Evolutionary conservation across 345 rosid genomes (phyloP), one percentile per base, ranked within the genome.

Genomic region (Citrus cavaleriei): DNA sequence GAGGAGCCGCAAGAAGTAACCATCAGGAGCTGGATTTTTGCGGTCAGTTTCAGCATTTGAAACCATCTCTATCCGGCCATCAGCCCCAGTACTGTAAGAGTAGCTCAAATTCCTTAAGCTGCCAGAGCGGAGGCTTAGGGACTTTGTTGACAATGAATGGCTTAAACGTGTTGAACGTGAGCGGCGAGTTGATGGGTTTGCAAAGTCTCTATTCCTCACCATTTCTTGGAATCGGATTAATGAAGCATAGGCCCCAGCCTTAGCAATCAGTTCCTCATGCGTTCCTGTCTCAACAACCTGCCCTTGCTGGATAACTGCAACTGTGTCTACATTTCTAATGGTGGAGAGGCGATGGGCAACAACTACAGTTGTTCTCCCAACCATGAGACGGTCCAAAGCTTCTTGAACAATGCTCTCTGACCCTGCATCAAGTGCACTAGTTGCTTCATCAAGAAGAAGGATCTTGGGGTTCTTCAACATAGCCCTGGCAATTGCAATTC

Each of bases 321-420:
- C 93, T 42, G 94, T 86, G 80, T 96, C 97, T 16, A 96, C 99
- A 22, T 94, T 93, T 84, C 98, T 89, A 74, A 96, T 94, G 79
- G 98, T 96, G 72, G 97, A 94, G 66, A 96, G 98, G 68, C 99
- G 91, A 90, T 96, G 99, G 10, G 99, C 99, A 46, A 96, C 98
- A 25, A 96, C 95, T 4, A 96, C 95, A 1, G 99, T 96, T 27
- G 99, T 96, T 84, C 99, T 90, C 59, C 99, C 99, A 4, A 94
- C 93, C 98, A 94, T 96, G 58, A 96, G 92, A 64, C 98, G 95
- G 73, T 96, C 99, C 37, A 96, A 86, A 55, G 99, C 98, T 86
- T 96, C 99, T 78, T 96, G 99, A 81, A 96, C 99, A 68, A 96
- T 94, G 89, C 93, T 94, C 86, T 94, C 99, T 7, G 99, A 96